Percentiles rank a stretch among this genome's conserved stretches.
Evolutionary conservation across 177 flowering plant genomes (phyloP).

Genomic region (Telopea speciosissima): DNA sequence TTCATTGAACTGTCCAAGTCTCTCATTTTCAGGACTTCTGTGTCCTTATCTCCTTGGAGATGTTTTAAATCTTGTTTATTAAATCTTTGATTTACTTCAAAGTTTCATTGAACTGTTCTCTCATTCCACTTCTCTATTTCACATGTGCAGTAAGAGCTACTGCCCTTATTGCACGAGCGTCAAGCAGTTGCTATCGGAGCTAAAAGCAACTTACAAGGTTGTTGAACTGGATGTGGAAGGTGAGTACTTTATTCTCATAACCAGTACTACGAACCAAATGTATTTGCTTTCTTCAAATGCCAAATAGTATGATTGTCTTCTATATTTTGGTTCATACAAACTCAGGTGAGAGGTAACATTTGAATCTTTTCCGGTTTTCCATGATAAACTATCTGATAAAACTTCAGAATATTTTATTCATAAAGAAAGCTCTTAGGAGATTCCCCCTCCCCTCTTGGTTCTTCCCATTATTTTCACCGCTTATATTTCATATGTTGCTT

Average conservation of each 20-base stretch:
- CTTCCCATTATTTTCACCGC: too few species aligned
- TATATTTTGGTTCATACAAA: neutral
- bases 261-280: too few species aligned
- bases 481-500: too few species aligned
- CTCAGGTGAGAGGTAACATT: too few species aligned
- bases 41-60: too few species aligned
- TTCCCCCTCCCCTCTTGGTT: too few species aligned
- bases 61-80: too few species aligned
- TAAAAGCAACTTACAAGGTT: conserved; percentile 55
- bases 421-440: too few species aligned
- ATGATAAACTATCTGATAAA: too few species aligned
- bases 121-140: neutral
- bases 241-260: conserved; percentile 19
- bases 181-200: conserved; percentile 57
- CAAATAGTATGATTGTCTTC: neutral
- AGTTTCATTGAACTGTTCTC: neutral
- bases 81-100: neutral
- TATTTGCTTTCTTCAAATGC: too few species aligned
- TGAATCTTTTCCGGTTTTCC: too few species aligned
- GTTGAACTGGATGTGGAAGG: conserved; percentile 71
- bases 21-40: neutral
- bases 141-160: conserved; percentile 58
- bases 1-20: neutral
- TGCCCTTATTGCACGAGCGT: conserved; percentile 67
- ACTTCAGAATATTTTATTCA: too few species aligned